Conservation (phyloP, 768 basidiomycete genomes). For the Naganishia vaughanmartiniae region DNA sequence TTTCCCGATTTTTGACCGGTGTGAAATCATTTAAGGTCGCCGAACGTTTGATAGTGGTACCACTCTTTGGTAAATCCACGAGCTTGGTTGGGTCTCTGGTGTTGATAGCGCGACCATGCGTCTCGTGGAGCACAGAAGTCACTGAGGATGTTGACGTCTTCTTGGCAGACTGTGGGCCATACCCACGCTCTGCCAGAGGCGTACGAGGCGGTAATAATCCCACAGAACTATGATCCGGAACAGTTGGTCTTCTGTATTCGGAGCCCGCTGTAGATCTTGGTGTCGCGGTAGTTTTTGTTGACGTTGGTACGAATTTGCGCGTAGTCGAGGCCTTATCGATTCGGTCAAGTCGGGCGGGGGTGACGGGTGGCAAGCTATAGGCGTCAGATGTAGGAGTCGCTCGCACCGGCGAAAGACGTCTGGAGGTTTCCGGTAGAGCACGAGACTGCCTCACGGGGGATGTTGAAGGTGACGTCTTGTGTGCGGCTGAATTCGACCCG, state of each 20-base stretch:
- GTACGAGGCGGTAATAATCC: not conserved
- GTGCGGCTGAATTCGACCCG: not conserved
- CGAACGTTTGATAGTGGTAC: slow-evolving; percentile 2
- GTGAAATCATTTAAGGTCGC: slow-evolving; percentile 12
- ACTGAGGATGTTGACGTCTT: slow-evolving; percentile 4
- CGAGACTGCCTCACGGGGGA: not conserved
- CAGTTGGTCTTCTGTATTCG: not conserved
- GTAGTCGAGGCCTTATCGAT: not conserved
- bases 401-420: not conserved
- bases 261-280: not conserved
- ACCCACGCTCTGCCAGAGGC: slow-evolving; percentile 7
- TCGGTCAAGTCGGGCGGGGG: not conserved
- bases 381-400: not conserved
- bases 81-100: not conserved
- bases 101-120: slow-evolving; percentile 11
- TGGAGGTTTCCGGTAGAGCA: not conserved
- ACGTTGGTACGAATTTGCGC: not conserved
- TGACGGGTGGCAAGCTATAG: not conserved
- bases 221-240: not conserved
- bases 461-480: not conserved
- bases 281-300: not conserved
- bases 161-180: slow-evolving; percentile 17
- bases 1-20: slow-evolving; percentile 3
- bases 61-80: not conserved
- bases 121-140: slow-evolving; percentile 7